Conservation (phyloP, 2,329 filamentous ascomycete genomes). For the Colletotrichum eleusines region DNA sequence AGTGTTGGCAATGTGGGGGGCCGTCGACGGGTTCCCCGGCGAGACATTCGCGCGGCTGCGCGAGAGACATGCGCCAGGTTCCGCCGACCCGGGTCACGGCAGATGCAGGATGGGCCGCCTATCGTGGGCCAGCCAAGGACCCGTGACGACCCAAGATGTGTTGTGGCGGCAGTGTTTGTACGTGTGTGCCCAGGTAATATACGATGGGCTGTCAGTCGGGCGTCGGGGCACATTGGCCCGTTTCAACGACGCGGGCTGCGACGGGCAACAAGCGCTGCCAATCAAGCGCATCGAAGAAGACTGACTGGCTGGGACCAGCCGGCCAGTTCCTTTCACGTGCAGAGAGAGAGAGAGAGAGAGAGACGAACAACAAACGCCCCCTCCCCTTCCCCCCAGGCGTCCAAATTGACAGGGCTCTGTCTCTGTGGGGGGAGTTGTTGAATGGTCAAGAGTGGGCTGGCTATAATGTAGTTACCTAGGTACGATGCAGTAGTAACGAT, state of each 20-base stretch:
- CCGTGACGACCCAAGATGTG: not conserved
- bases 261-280: slow-evolving; percentile 38
- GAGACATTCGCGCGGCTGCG: slow-evolving; percentile 38
- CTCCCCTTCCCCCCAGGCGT: too few relatives aligned
- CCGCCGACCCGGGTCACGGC: slow-evolving; percentile 19
- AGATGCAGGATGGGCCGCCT: not conserved
- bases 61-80: slow-evolving; percentile 14
- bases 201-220: slow-evolving; percentile 24
- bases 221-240: slow-evolving; percentile 36
- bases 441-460: not conserved
- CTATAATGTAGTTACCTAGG: too few relatives aligned
- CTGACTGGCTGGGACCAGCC: slow-evolving; percentile 5
- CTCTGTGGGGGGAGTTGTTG: not conserved
- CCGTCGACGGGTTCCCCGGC: slow-evolving; percentile 8
- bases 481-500: not conserved
- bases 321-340: not conserved
- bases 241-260: slow-evolving; percentile 34
- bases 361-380: too few relatives aligned
- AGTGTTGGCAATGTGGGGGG: slow-evolving; percentile 26
- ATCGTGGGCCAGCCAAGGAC: not conserved
- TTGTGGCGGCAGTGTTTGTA: not conserved
- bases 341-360: not conserved
- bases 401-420: not conserved
- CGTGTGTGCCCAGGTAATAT: not conserved
- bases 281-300: slow-evolving; percentile 19